Evolutionary conservation across 306 rosid genomes (phyloP), one percentile per base, ranked within the genome.

Genomic region (Hippophae tibetana): DNA sequence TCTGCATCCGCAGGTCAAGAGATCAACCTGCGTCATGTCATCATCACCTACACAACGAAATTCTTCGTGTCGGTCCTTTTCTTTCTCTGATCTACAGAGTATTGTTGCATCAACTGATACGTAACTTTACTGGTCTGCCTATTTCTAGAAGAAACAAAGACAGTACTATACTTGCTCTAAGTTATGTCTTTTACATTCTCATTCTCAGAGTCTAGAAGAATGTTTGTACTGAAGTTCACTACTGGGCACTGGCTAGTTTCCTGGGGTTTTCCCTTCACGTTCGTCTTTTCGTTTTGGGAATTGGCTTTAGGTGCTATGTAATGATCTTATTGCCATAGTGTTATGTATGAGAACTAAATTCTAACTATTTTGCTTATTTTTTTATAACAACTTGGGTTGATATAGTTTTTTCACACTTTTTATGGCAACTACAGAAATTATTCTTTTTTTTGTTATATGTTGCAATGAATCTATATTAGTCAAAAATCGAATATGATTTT

Each of bases 1-100:
- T 50, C 62, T 65, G 62, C 95, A 78, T 71, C 92, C 92, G 8
- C 82, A 69, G 0, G 63, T 64, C 7, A 80, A 70, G 26, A 73
- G 49, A 70, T 47, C 75, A 13, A 69, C 82, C 3, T 60, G 46
- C 40, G 66, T 57, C 10, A 68, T 42, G 27, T 58, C 83, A 8
- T 61, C 54, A 9, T 73, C 78, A 7, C 68, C 58, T 31, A 78
- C 84, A 63, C 66, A 42, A 5, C 63, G 61, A 55, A 78, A 66
- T 50, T 14, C 79, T 60, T 80, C 85, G 5, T 78, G 81, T 74
- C 74, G 95, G 13, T 79, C 95, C 0, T 82, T 75, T 57, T 87
- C 95, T 5, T 66, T 83, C 66, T 65, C 95, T 57, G 90, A 87
- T 82, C 78, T 87, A 50, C 84, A 79, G 55, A 67, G 81, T 48